Conservation (phyloP, 1,284 basidiomycete genomes). For the Microbotryum saponariae region DNA sequence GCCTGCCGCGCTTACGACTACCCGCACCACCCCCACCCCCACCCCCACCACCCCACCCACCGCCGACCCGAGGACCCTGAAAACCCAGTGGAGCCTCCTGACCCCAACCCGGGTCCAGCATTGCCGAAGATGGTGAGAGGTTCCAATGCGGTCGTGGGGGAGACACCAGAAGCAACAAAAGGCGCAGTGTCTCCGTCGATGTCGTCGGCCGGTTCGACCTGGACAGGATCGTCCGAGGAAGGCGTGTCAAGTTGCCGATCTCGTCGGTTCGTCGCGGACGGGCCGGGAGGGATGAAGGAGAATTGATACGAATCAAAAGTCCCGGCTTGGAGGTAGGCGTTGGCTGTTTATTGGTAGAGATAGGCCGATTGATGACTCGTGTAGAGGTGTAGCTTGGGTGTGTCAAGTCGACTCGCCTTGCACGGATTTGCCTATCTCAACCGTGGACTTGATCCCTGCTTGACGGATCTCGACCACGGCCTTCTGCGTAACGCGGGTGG, state of each 20-base stretch:
- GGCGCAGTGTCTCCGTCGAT: constrained; percentile 38
- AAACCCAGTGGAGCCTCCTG: neutral
- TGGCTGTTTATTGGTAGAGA: constrained; percentile 48
- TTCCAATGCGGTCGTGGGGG: constrained; percentile 71
- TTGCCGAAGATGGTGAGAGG: constrained; percentile 89
- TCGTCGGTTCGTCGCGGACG: constrained; percentile 2
- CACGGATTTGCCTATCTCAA: constrained; percentile 63
- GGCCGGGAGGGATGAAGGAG: constrained; percentile 21
- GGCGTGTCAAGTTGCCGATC: constrained; percentile 33
- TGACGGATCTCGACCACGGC: constrained; percentile 66
- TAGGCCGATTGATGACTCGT: neutral
- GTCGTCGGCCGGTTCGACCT: constrained; percentile 35
- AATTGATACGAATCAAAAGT: constrained; percentile 71
- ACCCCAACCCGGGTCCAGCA: constrained; percentile 44
- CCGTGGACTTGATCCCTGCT: constrained; percentile 69
- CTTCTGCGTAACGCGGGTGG: constrained; percentile 47
- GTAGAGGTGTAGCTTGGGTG: neutral
- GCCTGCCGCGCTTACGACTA: constrained; percentile 20
- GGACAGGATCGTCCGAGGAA: constrained; percentile 24
- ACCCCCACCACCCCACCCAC: constrained; percentile 11
- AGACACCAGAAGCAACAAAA: constrained; percentile 61
- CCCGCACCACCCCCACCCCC: constrained; percentile 6
- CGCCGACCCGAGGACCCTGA: too few relatives aligned
- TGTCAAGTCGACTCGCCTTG: constrained; percentile 3
- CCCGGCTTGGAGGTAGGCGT: constrained; percentile 70